phyloP scores from a whole-genome alignment of 257 asterid species.

The Petrea volubilis region DNA sequence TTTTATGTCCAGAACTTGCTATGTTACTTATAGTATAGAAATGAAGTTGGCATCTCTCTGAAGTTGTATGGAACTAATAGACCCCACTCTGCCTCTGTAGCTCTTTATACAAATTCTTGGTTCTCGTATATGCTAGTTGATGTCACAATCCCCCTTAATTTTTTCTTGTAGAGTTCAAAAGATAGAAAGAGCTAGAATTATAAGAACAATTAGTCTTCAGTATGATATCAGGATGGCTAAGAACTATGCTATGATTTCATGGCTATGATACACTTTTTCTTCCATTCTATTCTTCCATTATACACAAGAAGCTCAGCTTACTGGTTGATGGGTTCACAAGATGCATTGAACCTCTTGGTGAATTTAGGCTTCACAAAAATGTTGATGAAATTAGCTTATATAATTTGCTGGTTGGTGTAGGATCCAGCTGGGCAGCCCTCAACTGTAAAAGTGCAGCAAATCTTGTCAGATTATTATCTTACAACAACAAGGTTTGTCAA shows the following conservation, averaged over 20 bases:
- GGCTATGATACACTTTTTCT: neutral
- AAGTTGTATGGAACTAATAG: neutral
- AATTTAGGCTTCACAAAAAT: neutral
- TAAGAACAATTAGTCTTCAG: neutral
- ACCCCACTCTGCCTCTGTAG: neutral
- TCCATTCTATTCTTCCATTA: too few species aligned
- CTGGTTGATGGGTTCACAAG: neutral
- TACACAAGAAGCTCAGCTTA: neutral
- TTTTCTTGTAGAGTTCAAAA: neutral
- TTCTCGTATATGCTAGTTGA: neutral
- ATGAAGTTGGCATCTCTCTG: neutral
- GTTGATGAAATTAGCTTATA: constrained; percentile 2
- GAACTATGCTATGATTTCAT: neutral
- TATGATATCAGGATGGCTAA: neutral
- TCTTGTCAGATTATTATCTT: constrained; percentile 66
- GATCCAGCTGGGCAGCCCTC: constrained; percentile 95
- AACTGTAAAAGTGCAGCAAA: constrained; percentile 88
- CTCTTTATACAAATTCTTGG: neutral
- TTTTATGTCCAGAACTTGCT: neutral
- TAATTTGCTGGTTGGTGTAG: constrained; percentile 43
- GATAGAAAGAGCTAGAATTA: neutral
- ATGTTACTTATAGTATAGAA: neutral
- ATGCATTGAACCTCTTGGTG: neutral
- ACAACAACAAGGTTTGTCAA: constrained; percentile 75
- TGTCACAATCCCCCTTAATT: neutral